Evolutionary conservation across 2,329 filamentous ascomycete genomes (phyloP), one percentile per base, ranked within the genome.

Genomic region (Lasiodiplodia sp.): DNA sequence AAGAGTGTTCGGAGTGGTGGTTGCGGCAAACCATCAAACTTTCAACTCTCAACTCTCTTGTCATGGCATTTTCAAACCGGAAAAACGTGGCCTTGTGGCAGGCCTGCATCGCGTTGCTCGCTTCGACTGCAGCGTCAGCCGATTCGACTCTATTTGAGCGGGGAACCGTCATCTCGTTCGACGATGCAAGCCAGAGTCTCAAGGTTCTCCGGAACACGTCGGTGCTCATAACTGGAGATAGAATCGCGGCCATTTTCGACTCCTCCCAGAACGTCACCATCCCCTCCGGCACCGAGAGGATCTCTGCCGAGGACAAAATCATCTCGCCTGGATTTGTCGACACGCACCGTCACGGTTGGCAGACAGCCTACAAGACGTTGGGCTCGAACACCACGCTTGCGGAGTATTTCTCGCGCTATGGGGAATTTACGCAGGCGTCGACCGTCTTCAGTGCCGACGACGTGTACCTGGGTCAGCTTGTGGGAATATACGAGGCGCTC

Each of bases 301-400:
- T 87, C 14, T 80, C 87, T 68, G 80, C 80, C 21, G 78, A 79
- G 0, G 78, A 79, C 67, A 83, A 86, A 71, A 88, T 87, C 69
- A 78, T 88, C 64, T 82, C 82, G 0, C 84, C 86, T 0, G 86
- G 87, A 10, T 87, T 88, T 74, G 78, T 88, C 68, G 84, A 88
- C 74, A 88, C 86, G 0, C 86, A 88, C 71, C 82, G 83, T 1
- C 74, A 76, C 56, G 34, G 71, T 56, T 73, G 86, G 87, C 85
- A 88, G 72, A 87, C 86, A 0, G 84, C 80, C 1, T 83, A 83
- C 72, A 86, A 85, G 72, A 87, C 86, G 0, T 71, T 88, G 1
- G 83, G 71, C 1, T 83, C 85, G 8, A 86, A 88, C 71, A 84
- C 83, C 0, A 85, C 80, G 0, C 53, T 70, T 4, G 63, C 66